Evolutionary conservation across 2,329 filamentous ascomycete species (phyloP), one percentile per base, ranked within the genome.

Genomic region (Amphichorda felina): DNA sequence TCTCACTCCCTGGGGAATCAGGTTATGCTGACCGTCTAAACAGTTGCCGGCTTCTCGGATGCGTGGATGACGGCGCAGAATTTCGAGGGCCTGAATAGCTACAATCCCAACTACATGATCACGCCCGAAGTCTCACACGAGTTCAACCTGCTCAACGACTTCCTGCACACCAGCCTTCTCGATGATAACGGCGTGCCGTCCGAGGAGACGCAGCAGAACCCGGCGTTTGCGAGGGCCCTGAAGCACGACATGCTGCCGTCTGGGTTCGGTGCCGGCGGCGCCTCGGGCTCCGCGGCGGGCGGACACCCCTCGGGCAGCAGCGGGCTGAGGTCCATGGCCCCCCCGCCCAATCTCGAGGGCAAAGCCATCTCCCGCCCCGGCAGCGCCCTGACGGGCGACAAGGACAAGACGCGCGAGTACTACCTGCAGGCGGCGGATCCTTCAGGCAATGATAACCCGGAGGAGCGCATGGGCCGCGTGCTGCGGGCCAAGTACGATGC

Each of bases 351-450:
- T 37, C 38, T 53, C 13, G 65, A 59, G 40, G 66, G 51, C 44
- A 75, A 70, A 45, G 57, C 71, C 18, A 75, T 80, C 37, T 70
- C 76, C 25, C 68, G 76, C 33, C 71, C 79, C 3, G 59, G 64
- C 27, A 79, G 75, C 43, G 66, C 68, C 10, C 68, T 78, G 34
- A 75, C 75, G 4, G 66, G 72, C 38, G 82, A 91, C 47, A 77
- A 75, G 54, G 84, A 91, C 50, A 78, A 78, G 56, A 68, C 83
- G 21, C 73, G 84, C 47, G 89, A 96, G 55, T 98, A 95, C 60
- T 96, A 95, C 61, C 81, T 96, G 60, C 93, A 94, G 44, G 91
- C 91, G 11, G 91, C 91, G 34, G 91, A 98, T 55, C 91, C 91
- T 3, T 85, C 85, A 5, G 89, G 89, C 35, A 74, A 75, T 47